phyloP scores from a whole-genome alignment of 768 basidiomycete species.

The Serendipita indica region DNA sequence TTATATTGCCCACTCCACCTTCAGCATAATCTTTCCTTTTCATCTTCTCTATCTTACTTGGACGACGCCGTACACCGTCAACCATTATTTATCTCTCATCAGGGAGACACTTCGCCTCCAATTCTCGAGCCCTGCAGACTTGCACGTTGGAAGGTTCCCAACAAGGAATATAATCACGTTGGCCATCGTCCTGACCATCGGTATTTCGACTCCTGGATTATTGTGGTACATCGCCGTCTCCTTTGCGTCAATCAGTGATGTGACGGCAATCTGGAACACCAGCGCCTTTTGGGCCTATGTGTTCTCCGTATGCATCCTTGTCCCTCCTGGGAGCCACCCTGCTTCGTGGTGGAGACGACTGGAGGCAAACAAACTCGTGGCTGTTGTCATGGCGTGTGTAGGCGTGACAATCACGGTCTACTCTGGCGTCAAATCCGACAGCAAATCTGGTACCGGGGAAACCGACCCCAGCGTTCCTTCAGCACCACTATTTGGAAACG shows the following conservation, averaged over 20 bases:
- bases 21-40: conserved; percentile 64
- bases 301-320: conserved; percentile 40
- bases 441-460: conserved; percentile 8
- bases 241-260: conserved; percentile 59
- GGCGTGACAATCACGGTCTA: conserved; percentile 77
- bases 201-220: conserved; percentile 47
- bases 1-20: conserved; percentile 75
- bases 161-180: conserved; percentile 20
- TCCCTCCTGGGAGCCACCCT: too few relatives aligned
- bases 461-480: conserved; percentile 20
- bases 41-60: conserved; percentile 55
- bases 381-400: conserved; percentile 64
- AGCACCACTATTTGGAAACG: conserved; percentile 54
- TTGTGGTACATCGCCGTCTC: conserved; percentile 65
- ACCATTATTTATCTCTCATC: conserved; percentile 39
- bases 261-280: conserved; percentile 74
- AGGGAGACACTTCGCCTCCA: conserved; percentile 29
- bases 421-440: conserved; percentile 36
- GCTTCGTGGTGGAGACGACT: conserved; percentile 36
- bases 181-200: conserved; percentile 31
- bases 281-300: conserved; percentile 87
- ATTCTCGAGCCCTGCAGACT: conserved; percentile 16
- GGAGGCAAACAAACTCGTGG: conserved; percentile 47
- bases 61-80: conserved; percentile 34
- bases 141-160: not conserved